These are phyloP conservation scores for Solanum sitiens DNA, from an alignment of 257 asterid species.

Conservation along the genomic window DNA sequence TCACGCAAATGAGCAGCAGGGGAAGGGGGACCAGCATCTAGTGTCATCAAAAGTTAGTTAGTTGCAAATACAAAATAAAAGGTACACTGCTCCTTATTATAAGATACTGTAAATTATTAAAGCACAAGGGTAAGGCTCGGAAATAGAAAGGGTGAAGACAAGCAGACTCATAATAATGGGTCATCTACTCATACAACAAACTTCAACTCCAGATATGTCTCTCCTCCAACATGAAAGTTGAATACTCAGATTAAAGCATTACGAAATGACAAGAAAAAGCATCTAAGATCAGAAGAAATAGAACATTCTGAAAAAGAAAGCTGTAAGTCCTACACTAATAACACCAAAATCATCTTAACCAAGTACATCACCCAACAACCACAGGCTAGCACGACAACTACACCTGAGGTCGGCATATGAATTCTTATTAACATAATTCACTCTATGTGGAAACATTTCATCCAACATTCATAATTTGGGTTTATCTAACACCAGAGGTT, in stretches of 20 bases:
- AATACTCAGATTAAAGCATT: not conserved
- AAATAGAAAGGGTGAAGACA: not conserved
- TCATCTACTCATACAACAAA: not conserved
- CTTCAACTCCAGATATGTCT: not conserved
- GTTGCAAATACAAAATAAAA: not conserved
- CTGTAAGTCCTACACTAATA: not conserved
- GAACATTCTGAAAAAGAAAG: not conserved
- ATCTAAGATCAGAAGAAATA: not conserved
- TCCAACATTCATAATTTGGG: not conserved
- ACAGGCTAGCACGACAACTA: not conserved
- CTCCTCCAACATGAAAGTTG: not conserved
- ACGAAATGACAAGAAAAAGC: not conserved
- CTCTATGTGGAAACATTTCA: not conserved
- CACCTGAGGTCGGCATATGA: not conserved
- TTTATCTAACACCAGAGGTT: not conserved
- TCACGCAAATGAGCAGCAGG: constrained; percentile 95
- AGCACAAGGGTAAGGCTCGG: not conserved
- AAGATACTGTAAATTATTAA: not conserved
- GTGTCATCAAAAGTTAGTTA: constrained; percentile 10
- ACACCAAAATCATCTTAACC: not conserved
- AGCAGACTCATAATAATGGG: not conserved
- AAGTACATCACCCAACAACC: not conserved
- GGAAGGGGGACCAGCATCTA: constrained; percentile 98
- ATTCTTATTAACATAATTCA: not conserved
- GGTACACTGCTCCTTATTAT: not conserved